A percentile compares a stretch with the other conserved stretches of the same genome.
Evolutionary conservation across 2,329 filamentous ascomycete genomes (phyloP).

Genomic region (Pseudocercospora pini-densiflorae): DNA sequence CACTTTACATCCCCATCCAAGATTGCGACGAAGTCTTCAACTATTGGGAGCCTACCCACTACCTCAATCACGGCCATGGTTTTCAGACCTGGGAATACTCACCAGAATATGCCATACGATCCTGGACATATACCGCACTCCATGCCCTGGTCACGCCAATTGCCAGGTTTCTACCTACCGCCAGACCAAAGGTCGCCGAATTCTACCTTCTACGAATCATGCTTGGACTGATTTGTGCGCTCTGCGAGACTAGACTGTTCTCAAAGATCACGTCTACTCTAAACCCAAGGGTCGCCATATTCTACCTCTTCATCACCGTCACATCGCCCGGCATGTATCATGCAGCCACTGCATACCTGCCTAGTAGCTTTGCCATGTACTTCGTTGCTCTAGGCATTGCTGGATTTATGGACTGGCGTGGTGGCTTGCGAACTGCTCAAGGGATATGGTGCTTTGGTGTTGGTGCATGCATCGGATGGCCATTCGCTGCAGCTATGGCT

Average conservation of each 20-base stretch:
- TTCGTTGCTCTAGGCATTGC: constrained; percentile 82
- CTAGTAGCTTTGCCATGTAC: constrained; percentile 98
- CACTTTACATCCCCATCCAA: constrained; percentile 85
- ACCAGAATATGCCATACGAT: constrained; percentile 90
- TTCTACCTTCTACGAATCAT: constrained; percentile 85
- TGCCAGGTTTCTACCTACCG: constrained; percentile 58
- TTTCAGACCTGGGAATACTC: constrained; percentile 99
- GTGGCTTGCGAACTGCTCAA: constrained; percentile 75
- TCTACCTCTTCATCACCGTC: constrained; percentile 78
- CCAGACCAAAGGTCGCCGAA: constrained; percentile 59
- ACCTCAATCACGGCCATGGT: constrained; percentile 88
- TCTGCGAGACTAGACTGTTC: constrained; percentile 82
- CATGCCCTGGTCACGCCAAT: constrained; percentile 76
- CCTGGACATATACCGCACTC: constrained; percentile 85
- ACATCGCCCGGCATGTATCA: constrained; percentile 93
- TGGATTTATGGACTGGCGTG: constrained; percentile 88
- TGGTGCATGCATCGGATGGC: constrained; percentile 88
- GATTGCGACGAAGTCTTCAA: constrained; percentile 99
- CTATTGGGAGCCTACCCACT: constrained; percentile 98
- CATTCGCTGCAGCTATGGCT: constrained; percentile 83
- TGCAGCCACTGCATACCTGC: constrained; percentile 82
- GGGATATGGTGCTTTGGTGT: constrained; percentile 91
- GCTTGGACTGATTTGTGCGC: constrained; percentile 76
- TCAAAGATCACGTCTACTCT: constrained; percentile 75
- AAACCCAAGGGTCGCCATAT: constrained; percentile 80